Conservation (phyloP, 2,329 filamentous ascomycete genomes). For the Spiromastix sp. region DNA sequence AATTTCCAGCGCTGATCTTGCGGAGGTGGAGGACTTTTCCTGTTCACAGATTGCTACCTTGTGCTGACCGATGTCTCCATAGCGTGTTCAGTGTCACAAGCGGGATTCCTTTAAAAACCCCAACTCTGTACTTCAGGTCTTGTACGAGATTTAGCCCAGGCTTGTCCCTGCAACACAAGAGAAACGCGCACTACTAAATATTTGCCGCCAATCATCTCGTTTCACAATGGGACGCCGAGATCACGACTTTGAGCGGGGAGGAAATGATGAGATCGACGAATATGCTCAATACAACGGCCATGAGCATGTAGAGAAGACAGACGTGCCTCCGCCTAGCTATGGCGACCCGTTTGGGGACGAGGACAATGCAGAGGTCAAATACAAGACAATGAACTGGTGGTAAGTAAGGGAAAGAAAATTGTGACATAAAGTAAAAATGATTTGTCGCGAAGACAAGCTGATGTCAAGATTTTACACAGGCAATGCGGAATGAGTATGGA, state of each 20-base stretch:
- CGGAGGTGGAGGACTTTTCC: not conserved
- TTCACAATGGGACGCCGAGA: no score
- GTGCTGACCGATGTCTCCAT: not conserved
- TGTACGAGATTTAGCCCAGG: not conserved
- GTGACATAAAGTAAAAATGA: not conserved
- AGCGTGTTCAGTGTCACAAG: not conserved
- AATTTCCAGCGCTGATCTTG: not conserved
- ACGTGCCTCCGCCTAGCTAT: not conserved
- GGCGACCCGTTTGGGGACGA: conserved; percentile 33
- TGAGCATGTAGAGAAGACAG: not conserved
- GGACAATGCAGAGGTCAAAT: conserved; percentile 36
- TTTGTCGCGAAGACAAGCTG: not conserved
- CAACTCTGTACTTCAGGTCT: not conserved
- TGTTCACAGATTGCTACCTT: not conserved
- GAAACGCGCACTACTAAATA: no score
- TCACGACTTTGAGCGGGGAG: not conserved
- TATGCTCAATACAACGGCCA: not conserved
- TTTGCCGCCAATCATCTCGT: no score
- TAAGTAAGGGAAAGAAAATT: conserved; percentile 16
- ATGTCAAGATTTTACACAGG: conserved; percentile 16
- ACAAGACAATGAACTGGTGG: conserved; percentile 42
- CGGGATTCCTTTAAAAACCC: not conserved
- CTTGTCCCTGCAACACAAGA: not conserved
- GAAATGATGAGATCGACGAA: not conserved
- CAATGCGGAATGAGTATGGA: conserved; percentile 32